A percentile compares a stretch with the other conserved stretches of the same genome.
These are phyloP conservation scores for Metschnikowia picachoensis DNA, from an alignment of 805 yeast species.

Conservation along the genomic window DNA sequence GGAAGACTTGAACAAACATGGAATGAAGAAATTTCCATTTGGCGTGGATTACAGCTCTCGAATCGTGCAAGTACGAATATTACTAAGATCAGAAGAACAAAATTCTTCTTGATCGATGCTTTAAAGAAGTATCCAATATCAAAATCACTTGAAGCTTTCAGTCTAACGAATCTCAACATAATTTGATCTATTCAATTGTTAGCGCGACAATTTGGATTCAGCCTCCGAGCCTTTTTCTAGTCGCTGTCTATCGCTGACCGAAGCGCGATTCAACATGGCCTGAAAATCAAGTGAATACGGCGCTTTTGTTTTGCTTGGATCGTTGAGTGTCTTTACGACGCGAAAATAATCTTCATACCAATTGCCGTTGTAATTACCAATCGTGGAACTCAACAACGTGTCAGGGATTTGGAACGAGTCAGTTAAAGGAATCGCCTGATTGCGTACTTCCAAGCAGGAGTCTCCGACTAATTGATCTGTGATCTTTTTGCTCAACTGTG, in stretches of 20 bases:
- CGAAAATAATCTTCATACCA: constrained; percentile 19
- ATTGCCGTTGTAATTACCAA: constrained; percentile 20
- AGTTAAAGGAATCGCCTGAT: constrained; percentile 17
- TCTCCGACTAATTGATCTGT: constrained; percentile 19
- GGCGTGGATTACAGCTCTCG: too few relatives aligned
- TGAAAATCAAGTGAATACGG: constrained; percentile 18
- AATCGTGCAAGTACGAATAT: too few relatives aligned
- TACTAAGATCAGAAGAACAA: too few relatives aligned
- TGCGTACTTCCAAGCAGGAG: constrained; percentile 14
- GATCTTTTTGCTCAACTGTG: constrained; percentile 27
- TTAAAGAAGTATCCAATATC: too few relatives aligned
- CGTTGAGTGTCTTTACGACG: constrained; percentile 18
- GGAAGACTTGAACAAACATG: too few relatives aligned
- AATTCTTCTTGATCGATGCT: too few relatives aligned
- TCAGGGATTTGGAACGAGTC: constrained; percentile 22
- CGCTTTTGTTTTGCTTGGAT: constrained; percentile 18
- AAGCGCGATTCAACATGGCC: constrained; percentile 18
- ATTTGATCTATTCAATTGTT: neutral
- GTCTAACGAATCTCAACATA: too few relatives aligned
- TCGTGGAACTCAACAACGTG: constrained; percentile 17
- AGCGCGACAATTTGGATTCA: constrained; percentile 14
- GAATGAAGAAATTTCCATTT: too few relatives aligned
- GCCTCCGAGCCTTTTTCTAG: constrained; percentile 8
- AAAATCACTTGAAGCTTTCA: too few relatives aligned
- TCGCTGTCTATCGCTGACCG: constrained; percentile 14